Conservation (phyloP, 2,329 filamentous ascomycete genomes). For the Diaporthe vexans region DNA sequence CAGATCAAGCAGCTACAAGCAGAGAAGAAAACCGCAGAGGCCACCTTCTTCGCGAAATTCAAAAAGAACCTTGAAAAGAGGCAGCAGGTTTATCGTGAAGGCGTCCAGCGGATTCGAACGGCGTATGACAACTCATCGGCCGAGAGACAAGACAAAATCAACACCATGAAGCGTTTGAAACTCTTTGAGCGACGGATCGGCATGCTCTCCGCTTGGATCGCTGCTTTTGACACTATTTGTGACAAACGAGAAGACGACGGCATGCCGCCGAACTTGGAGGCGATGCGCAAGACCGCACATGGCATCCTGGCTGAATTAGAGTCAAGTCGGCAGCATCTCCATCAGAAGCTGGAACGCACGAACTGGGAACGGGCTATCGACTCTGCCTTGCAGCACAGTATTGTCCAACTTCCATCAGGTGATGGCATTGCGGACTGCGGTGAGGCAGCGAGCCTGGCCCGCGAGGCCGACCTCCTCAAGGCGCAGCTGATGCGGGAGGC, state of each 20-base stretch:
- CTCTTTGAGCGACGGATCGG: slow-evolving; percentile 88
- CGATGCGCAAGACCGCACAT: slow-evolving; percentile 88
- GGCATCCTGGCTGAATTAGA: slow-evolving; percentile 93
- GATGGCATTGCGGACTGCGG: slow-evolving; percentile 74
- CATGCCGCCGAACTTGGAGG: slow-evolving; percentile 76
- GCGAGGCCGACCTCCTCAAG: slow-evolving; percentile 90
- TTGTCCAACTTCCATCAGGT: slow-evolving; percentile 82
- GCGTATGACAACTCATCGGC: slow-evolving; percentile 85
- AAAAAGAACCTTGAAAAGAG: slow-evolving; percentile 91
- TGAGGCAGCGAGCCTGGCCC: slow-evolving; percentile 79
- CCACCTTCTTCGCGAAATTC: slow-evolving; percentile 87
- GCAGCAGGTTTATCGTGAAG: slow-evolving; percentile 81
- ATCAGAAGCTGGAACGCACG: slow-evolving; percentile 83
- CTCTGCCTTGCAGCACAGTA: slow-evolving; percentile 86
- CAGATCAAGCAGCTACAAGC: slow-evolving; percentile 95
- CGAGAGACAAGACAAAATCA: slow-evolving; percentile 84
- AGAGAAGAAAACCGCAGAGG: slow-evolving; percentile 91
- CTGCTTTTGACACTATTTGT: slow-evolving; percentile 87
- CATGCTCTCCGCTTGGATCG: slow-evolving; percentile 91
- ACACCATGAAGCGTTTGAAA: slow-evolving; percentile 84
- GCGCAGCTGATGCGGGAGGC: slow-evolving; percentile 85
- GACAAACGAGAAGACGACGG: slow-evolving; percentile 78
- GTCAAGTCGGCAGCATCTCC: slow-evolving; percentile 89
- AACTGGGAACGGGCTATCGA: slow-evolving; percentile 92
- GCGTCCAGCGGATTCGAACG: slow-evolving; percentile 81